phyloP scores from a whole-genome alignment of 495 filamentous ascomycete genomes.

The Xanthoparmelia taractica region DNA sequence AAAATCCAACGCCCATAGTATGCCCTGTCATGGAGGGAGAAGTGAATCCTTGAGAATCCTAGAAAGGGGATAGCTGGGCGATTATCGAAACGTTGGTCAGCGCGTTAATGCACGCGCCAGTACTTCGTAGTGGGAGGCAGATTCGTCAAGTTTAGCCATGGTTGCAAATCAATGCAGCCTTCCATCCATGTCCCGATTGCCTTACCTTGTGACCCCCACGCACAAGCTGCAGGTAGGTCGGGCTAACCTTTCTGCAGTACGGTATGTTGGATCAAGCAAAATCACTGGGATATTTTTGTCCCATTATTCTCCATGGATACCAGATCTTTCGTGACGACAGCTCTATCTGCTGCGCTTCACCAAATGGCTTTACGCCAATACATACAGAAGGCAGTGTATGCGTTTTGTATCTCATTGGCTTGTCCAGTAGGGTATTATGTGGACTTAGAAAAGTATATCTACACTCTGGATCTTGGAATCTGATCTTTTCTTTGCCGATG shows the following conservation, averaged over 20 bases:
- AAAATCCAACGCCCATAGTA: neutral
- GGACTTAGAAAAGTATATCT: neutral
- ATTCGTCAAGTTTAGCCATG: neutral
- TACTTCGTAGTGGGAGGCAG: neutral
- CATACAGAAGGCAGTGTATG: neutral
- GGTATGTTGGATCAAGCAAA: neutral
- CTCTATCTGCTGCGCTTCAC: neutral
- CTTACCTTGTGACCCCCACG: neutral
- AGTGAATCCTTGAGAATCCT: neutral
- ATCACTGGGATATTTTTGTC: neutral
- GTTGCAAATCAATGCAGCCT: neutral
- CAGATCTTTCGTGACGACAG: neutral
- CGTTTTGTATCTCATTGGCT: neutral
- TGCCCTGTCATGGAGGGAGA: neutral
- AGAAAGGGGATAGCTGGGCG: neutral
- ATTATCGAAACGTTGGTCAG: slow-evolving; percentile 2
- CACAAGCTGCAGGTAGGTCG: slow-evolving; percentile 3
- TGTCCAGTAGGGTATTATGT: neutral
- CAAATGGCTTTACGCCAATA: neutral
- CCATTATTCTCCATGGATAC: neutral
- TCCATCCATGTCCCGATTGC: neutral
- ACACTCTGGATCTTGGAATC: neutral
- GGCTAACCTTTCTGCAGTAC: neutral
- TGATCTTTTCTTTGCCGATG: neutral
- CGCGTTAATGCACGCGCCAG: slow-evolving; percentile 2